Base-by-base conservation (phyloP, 75 land plant species). In the Cunninghamia lanceolata region DNA sequence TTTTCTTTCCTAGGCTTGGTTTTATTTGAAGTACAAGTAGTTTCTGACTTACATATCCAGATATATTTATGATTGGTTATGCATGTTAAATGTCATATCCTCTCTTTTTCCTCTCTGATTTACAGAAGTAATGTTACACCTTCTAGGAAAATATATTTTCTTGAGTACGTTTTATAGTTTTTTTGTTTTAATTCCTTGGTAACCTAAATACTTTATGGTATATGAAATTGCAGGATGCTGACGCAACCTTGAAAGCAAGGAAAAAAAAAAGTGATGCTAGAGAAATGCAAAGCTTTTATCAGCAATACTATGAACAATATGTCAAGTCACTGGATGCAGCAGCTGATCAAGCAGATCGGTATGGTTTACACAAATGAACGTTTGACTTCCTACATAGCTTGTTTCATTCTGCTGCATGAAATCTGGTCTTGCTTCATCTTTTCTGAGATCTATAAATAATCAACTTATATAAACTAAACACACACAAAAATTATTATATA, bases 211-310 rank as follows among this genome's bases (percentile, higher is more conserved):
- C 34, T 73, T 13, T 32, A 11, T 73, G 75, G 75, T 2, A 73
- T 73, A 73, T 73, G 75, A 11, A 32, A 73, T 25, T 85, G 56
- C 89, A 97, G 99, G 99, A 97, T 89, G 91, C 89, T 83, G 89
- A 88, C 54, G 80, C 87, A 40, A 93, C 96, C 14, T 75, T 89
- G 25, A 50, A 1, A 40, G 87, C 46, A 79, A 68, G 94, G 83
- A 92, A 90, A 84, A 90, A 91, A 84, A 91, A 90, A 76, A 95
- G 91, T 87, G 95, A 96, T 89, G 85, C 91, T 35, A 88, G 94
- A 63, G 99, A 97, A 86, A 92, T 97, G 1, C 92, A 88, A 82
- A 89, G 90, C 74, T 94, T 89, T 82, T 96, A 92, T 86, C 88
- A 85, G 52, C 87, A 90, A 82, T 96, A 93, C 82, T 90, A 91